Evolutionary conservation across 2,329 filamentous ascomycete genomes (phyloP), one percentile per base, ranked within the genome.

Genomic region (Colletotrichum tofieldiae): DNA sequence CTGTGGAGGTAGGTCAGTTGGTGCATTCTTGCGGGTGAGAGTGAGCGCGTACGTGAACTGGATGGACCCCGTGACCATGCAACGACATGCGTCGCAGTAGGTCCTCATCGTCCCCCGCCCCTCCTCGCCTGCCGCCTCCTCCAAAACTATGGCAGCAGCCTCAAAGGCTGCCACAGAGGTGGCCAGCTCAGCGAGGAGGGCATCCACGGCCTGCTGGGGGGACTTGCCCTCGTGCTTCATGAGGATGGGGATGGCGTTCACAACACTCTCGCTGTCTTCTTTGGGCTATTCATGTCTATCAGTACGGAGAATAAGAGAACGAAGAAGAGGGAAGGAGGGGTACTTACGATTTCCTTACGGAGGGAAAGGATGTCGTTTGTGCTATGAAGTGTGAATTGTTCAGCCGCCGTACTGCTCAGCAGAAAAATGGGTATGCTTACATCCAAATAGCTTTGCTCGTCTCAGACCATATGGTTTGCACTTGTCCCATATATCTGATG

Each of bases 291-390:
- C 18, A 16, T 54, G n/a, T 20, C 35, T 35, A 18, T 59, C 12
- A 12, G 47, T 54, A 63, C 23, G 39, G 23, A 16, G 4, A 16
- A 23, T 3, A 32, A 35, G 3, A 18, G 20, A 14, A 35, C 4
- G 20, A 16, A 4, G 20, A 23, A 16, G 4, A 37, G 12, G 49
- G 5, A n/a, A 23, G 7, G 16, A 20, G 3, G 32, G 18, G 8
- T 16, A 72, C 72, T 67, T 32, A 75, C 74, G 8, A 82, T 65
- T 62, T 81, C 79, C 72, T 82, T 82, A 62, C 79, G 81, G 37
- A 82, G 58, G 0, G 80, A 82, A 9, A 81, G 60, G 4, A 78
- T 43, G 29, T 81, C 80, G 43, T 81, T 81, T n/a, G 78, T 23
- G 11, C 73, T 74, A 12, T 23, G 18, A 6, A 2, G 14, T 54